A percentile compares a stretch with the other conserved stretches of the same genome.
phyloP scores from a whole-genome alignment of 2,329 filamentous ascomycete species.

The Claviceps sp. region DNA sequence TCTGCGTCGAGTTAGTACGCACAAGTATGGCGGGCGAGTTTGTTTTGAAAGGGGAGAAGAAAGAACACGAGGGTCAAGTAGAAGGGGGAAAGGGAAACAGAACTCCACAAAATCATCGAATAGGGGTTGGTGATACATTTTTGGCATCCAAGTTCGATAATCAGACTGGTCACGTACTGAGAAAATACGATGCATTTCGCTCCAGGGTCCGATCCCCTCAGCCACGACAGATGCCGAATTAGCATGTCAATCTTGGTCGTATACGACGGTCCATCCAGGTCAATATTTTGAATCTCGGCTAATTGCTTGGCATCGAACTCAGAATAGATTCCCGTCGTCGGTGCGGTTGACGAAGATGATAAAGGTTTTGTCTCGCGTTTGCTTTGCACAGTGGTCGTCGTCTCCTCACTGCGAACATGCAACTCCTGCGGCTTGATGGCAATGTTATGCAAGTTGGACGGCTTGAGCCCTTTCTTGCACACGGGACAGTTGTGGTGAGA shows the following conservation, averaged over 20 bases:
- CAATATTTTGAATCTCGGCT: constrained; percentile 68
- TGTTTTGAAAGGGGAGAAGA: background rate
- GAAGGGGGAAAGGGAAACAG: background rate
- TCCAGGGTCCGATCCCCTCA: constrained; percentile 70
- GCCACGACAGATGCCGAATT: constrained; percentile 70
- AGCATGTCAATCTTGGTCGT: constrained; percentile 85
- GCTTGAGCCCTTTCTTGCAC: constrained; percentile 59
- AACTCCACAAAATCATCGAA: no score
- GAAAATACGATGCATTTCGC: constrained; percentile 92
- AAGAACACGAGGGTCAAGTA: background rate
- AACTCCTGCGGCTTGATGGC: constrained; percentile 67
- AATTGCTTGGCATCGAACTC: constrained; percentile 59
- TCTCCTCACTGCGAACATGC: constrained; percentile 38
- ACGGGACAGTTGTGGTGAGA: constrained; percentile 66
- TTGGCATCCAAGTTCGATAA: no score
- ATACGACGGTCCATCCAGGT: constrained; percentile 59
- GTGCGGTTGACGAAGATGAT: constrained; percentile 5
- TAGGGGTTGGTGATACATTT: no score
- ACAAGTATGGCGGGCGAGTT: no score
- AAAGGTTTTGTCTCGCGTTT: constrained; percentile 9
- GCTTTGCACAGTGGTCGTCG: constrained; percentile 3
- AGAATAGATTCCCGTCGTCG: constrained; percentile 51
- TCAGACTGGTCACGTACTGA: constrained; percentile 35
- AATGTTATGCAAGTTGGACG: constrained; percentile 69
- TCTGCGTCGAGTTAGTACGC: constrained; percentile 8